Evolutionary conservation across 1,284 basidiomycete genomes (phyloP), one percentile per base, ranked within the genome.

Genomic region (Ustilago esculenta): DNA sequence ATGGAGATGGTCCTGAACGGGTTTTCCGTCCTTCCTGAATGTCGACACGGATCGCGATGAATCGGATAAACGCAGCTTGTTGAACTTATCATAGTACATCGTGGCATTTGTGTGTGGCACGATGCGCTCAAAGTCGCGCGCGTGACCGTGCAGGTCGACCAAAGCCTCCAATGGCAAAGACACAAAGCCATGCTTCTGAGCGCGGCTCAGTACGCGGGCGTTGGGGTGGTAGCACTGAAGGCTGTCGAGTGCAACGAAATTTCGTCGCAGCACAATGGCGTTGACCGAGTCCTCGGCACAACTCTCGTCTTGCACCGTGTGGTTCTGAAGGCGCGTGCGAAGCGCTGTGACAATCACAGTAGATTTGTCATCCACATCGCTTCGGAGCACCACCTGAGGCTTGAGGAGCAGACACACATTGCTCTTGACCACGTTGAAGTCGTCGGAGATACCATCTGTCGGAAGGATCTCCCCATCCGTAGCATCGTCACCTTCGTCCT

Each of bases 51-150:
- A 86, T 34, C 87, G 87, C 6, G 88, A 84, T 58, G 87, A 89
- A 75, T 90, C 92, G 36, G 90, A 88, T 45, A 96, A 84, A 34
- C 76, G 65, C 18, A 78, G 65, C 55, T 75, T 69, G 60, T 98
- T 98, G 85, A 97, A 97, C 81, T 92, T 93, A 85, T 98, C 95
- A 80, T 94, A 92, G 50, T 90, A 89, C 70, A 96, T 87, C 2
- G 86, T 88, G 4, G 92, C 92, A 69, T 92, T 89, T 0, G 94
- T 93, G 80, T 92, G 91, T 8, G 92, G 90, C 2, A 97, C 90
- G 37, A 98, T 86, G 1, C 94, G 90, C 76, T 95, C 92, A 40
- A 80, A 77, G 41, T 76, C 69, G 39, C 48, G 56, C 4, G 64
- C 54, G 8, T 73, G 61, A 29, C 55, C 55, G 11, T 57, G 51